A percentile compares a stretch with the other conserved stretches of the same genome.
Conservation (phyloP, 345 rosid genomes). For the Gossypium bickii region DNA sequence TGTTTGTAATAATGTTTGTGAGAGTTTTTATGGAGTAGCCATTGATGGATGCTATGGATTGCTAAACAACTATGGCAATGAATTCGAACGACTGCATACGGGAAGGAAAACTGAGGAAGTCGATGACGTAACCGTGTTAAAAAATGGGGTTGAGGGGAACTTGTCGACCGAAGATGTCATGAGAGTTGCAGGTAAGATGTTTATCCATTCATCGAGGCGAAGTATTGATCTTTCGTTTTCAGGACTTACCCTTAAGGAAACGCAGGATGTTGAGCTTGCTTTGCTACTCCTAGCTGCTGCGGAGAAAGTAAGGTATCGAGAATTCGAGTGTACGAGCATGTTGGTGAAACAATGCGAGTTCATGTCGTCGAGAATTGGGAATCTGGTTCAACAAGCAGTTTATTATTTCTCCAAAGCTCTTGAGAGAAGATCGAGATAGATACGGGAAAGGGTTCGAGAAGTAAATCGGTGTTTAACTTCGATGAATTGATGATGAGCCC, state of each 20-base stretch:
- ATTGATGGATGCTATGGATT: slow-evolving; percentile 20
- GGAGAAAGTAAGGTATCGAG: slow-evolving; percentile 34
- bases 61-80: slow-evolving; percentile 27
- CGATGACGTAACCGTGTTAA: neutral
- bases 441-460: slow-evolving; percentile 22
- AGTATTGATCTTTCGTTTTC: slow-evolving; percentile 18
- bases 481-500: slow-evolving; percentile 20
- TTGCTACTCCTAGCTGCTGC: slow-evolving; percentile 40
- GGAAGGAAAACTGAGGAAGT: slow-evolving; percentile 14
- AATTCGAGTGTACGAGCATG: slow-evolving; percentile 34
- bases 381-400: slow-evolving; percentile 38
- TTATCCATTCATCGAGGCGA: slow-evolving; percentile 27
- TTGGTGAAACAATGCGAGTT: slow-evolving; percentile 32
- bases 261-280: slow-evolving; percentile 35
- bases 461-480: slow-evolving; percentile 5
- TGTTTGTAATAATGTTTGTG: slow-evolving; percentile 14
- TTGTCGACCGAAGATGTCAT: slow-evolving; percentile 38
- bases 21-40: slow-evolving; percentile 1
- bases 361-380: slow-evolving; percentile 29
- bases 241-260: slow-evolving; percentile 32
- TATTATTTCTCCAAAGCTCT: slow-evolving; percentile 41
- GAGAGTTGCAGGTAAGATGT: slow-evolving; percentile 44
- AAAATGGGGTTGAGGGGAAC: neutral
- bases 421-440: slow-evolving; percentile 40
- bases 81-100: slow-evolving; percentile 16